These are phyloP conservation scores for Pistacia atlantica DNA, from an alignment of 345 rosid genomes.

Conservation along the genomic window DNA sequence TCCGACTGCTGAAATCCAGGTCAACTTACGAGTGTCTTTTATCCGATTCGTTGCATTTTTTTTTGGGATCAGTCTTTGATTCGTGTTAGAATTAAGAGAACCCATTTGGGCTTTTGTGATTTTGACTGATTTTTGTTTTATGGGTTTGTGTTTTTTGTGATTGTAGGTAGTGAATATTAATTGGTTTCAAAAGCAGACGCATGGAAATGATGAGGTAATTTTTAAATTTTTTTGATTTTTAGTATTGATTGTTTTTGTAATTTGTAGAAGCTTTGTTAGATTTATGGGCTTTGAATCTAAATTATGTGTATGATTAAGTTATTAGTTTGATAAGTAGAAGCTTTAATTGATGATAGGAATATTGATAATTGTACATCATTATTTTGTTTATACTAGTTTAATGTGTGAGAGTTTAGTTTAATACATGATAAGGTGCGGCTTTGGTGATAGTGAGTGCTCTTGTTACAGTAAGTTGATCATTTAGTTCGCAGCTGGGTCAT, in stretches of 20 bases:
- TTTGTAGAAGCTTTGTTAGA: not conserved
- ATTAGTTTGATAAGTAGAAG: not conserved
- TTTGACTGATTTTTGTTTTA: slow-evolving; percentile 13
- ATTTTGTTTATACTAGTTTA: not conserved
- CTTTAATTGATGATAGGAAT: not conserved
- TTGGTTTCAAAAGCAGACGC: slow-evolving; percentile 84
- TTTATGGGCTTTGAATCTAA: not conserved
- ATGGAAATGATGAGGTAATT: slow-evolving; percentile 89
- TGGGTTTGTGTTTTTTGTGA: slow-evolving; percentile 23
- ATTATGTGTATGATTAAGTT: not conserved
- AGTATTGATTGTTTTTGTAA: not conserved
- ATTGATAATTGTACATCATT: not conserved
- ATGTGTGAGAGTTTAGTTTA: not conserved
- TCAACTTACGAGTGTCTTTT: slow-evolving; percentile 13
- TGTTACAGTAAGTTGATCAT: too few relatives aligned
- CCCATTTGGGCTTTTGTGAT: not conserved
- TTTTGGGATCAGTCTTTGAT: not conserved
- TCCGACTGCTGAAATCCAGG: slow-evolving; percentile 90
- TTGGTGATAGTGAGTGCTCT: too few relatives aligned
- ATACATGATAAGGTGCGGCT: too few relatives aligned
- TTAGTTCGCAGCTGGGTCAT: too few relatives aligned
- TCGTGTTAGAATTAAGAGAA: slow-evolving; percentile 19
- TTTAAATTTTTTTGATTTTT: not conserved
- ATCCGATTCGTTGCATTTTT: not conserved
- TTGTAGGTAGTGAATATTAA: slow-evolving; percentile 82